Evolutionary conservation across 768 basidiomycete species (phyloP), one percentile per base, ranked within the genome.

Genomic region (Candolleomyces eurysporus): DNA sequence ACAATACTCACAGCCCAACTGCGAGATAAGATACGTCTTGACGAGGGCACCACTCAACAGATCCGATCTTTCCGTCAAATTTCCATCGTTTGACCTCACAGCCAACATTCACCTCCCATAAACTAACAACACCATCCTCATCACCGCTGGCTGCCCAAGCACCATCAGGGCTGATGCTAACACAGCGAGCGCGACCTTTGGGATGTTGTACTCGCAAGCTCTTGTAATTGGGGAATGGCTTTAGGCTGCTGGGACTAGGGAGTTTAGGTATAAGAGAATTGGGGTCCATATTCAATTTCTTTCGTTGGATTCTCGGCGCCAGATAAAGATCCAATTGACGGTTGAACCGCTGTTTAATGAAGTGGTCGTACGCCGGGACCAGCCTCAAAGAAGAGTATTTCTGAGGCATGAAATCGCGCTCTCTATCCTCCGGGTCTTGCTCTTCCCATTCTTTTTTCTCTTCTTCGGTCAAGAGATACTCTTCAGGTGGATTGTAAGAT

Each of bases 401-500:
- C 73, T 89, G 82, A 31, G 97, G 93, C 42, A 97, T 83, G 75
- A 90, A 95, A 70, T 96, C 88, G 58, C 84, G 85, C 72, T 95
- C 91, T 64, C 95, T 85, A 71, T 98, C 95, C 72, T 96, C 94
- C 57, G 88, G 84, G 60, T 97, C 95, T 42, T 80, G 81, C 42
- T 78, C 84, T 68, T 94, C 88, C 91, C 94, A 98, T 68, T 86
- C 84, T 64, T 86, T 83, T 59, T 84, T 85, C 72, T 98, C 96
- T 63, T 84, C 83, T 55, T 88, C 86, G 1, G 91, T 89, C 5
- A 92, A 93, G 8, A 99, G 82, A 73, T 98, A 98, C 77, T 99
- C 97, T 68, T 89, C 93, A 6, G 97, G 97, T 36, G 97, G 97
- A 71, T 99, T 99, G 74, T 98, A 99, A 0, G 96, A 98, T 75